These are phyloP conservation scores for Russula foetens DNA, from an alignment of 768 basidiomycete genomes.

Conservation along the genomic window DNA sequence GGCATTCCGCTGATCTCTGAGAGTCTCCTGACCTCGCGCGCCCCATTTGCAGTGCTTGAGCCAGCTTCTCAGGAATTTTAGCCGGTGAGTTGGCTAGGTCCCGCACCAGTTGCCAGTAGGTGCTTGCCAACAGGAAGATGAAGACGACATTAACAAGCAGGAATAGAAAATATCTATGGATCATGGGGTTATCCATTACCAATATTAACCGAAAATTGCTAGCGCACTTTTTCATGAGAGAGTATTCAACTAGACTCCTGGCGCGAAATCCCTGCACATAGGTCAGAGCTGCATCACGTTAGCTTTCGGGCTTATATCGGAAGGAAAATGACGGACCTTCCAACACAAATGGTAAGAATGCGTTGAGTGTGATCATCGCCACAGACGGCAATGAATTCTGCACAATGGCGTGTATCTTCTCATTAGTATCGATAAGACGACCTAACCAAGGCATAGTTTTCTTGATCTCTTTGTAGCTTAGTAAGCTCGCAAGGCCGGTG, in stretches of 20 bases:
- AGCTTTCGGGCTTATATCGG: background rate
- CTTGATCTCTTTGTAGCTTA: constrained; percentile 93
- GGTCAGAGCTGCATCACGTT: constrained; percentile 44
- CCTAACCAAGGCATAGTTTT: constrained; percentile 85
- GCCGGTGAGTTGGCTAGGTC: constrained; percentile 92
- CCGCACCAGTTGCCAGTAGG: constrained; percentile 84
- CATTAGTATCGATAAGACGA: constrained; percentile 71
- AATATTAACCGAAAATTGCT: constrained; percentile 5
- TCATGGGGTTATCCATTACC: background rate
- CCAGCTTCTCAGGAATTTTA: constrained; percentile 90
- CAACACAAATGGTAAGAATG: constrained; percentile 76
- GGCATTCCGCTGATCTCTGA: constrained; percentile 8
- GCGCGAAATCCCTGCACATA: constrained; percentile 89
- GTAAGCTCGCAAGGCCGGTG: constrained; percentile 71
- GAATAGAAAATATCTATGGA: constrained; percentile 82
- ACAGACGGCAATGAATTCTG: constrained; percentile 92
- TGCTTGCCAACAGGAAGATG: constrained; percentile 87
- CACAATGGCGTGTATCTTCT: constrained; percentile 75
- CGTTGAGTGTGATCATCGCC: constrained; percentile 87
- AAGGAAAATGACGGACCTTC: constrained; percentile 48
- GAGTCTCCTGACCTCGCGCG: constrained; percentile 46
- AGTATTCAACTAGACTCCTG: constrained; percentile 89
- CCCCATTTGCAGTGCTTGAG: constrained; percentile 70
- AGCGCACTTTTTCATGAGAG: constrained; percentile 80
- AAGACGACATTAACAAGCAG: constrained; percentile 88